Conservation (phyloP, 371 early-diverging fungal species). For the Mortierella sp. region DNA sequence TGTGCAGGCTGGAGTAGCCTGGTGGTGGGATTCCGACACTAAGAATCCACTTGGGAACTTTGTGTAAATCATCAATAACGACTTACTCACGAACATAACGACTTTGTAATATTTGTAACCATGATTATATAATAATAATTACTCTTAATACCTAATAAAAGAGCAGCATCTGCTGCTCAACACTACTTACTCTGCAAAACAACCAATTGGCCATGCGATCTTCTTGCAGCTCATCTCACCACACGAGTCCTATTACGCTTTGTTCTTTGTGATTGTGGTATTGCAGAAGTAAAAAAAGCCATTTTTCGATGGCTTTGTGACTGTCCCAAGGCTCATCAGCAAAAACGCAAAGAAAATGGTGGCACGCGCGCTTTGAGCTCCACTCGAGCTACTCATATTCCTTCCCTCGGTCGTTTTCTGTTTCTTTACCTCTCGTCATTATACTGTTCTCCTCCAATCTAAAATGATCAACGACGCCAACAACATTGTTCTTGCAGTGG, state of each 20-base stretch:
- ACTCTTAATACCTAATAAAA: no score
- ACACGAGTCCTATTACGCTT: no score
- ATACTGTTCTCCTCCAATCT: background rate
- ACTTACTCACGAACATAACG: constrained; percentile 2
- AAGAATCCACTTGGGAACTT: constrained; percentile 46
- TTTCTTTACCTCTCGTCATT: background rate
- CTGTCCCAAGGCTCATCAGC: background rate
- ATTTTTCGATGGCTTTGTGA: background rate
- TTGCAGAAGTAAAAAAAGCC: no score
- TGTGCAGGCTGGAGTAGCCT: constrained; percentile 51
- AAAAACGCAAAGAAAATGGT: constrained; percentile 7
- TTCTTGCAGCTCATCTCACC: no score
- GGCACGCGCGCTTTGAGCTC: background rate
- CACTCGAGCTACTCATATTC: background rate
- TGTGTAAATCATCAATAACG: constrained; percentile 4
- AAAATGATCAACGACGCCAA: constrained; percentile 53
- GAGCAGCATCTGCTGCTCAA: no score
- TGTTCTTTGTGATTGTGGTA: no score
- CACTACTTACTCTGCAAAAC: no score
- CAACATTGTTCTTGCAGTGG: constrained; percentile 50
- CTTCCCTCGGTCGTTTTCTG: background rate
- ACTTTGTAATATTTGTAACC: background rate
- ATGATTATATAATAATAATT: no score
- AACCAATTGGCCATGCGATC: no score
- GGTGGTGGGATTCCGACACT: constrained; percentile 50